phyloP scores from a whole-genome alignment of 768 basidiomycete genomes.

The Mycena metata region DNA sequence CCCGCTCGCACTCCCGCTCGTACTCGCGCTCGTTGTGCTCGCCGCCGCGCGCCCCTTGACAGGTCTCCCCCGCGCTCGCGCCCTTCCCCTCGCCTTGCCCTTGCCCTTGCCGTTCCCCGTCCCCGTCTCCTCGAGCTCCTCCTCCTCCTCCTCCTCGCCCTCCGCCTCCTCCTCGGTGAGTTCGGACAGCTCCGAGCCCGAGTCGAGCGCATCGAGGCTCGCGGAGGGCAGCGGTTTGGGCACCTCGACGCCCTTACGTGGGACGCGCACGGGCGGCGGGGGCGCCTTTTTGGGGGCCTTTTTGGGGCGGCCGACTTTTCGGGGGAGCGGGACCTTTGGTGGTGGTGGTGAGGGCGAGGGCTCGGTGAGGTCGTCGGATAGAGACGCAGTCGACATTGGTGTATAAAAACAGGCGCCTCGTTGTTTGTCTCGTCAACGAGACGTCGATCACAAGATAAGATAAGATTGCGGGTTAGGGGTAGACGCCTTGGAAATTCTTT shows the following conservation, averaged over 20 bases:
- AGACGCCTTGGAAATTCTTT: too few relatives aligned
- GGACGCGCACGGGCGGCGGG: slow-evolving; percentile 14
- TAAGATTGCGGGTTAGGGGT: too few relatives aligned
- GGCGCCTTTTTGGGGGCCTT: slow-evolving; percentile 30
- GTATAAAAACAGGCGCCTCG: neutral
- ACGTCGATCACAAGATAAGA: too few relatives aligned
- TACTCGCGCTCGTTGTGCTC: slow-evolving; percentile 26
- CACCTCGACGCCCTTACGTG: slow-evolving; percentile 1
- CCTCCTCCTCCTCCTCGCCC: slow-evolving; percentile 35
- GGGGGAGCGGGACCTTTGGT: slow-evolving; percentile 1
- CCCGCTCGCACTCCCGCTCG: slow-evolving; percentile 32
- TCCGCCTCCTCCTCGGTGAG: slow-evolving; percentile 86
- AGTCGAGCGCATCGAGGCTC: slow-evolving; percentile 59
- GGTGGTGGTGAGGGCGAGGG: slow-evolving; percentile 28
- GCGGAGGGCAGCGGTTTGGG: slow-evolving; percentile 37
- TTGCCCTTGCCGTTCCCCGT: slow-evolving; percentile 34
- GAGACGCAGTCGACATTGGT: slow-evolving; percentile 30
- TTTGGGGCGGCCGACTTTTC: slow-evolving; percentile 30
- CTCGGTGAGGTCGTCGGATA: slow-evolving; percentile 28
- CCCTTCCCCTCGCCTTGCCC: slow-evolving; percentile 42
- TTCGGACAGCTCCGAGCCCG: slow-evolving; percentile 85
- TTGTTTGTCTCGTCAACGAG: neutral
- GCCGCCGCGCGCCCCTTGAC: slow-evolving; percentile 36
- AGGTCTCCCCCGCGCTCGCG: slow-evolving; percentile 32
- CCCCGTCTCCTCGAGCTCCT: slow-evolving; percentile 42